Base-by-base conservation (phyloP, 805 yeast genomes). In the Pichia occidentalis region DNA sequence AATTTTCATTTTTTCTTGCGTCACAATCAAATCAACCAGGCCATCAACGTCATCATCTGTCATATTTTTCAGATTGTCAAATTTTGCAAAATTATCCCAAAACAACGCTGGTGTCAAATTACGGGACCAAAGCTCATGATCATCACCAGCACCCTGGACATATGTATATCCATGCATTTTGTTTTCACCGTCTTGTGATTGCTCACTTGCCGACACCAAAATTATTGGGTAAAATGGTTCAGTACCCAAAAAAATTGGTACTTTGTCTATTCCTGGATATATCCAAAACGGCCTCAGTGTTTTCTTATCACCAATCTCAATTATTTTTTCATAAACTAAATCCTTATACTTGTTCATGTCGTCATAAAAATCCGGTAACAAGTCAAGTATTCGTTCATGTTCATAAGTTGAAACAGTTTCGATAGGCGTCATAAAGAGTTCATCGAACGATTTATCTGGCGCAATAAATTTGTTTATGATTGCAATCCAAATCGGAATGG, bases 111-210 rank as follows among this genome's bases (percentile, higher is more conserved):
- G 76, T 1, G 66, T 69, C 22, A 85, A 56, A 0, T 67, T 61
- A 4, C 70, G 64, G 0, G 80, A 71, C 97, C 96, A 87, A 9
- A 80, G 63, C 51, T 87, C 97, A 54, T 87, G 95, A 51, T 88
- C 96, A 57, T 87, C 97, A 0, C 92, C 96, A 0, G 95, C 92
- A 1, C 97, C 97, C 57, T 86, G 96, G 1, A 86, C 83, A 52
- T 87, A 87, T 0, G 68, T 59, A 46, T 61, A 79, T 0, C 77
- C 80, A 7, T 56, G 42, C 33, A 68, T 49, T 33, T 61, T 60
- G 35, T 63, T 68, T 6, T 62, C 59, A 7, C 84, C 85, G 54
- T 78, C 85, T 46, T 75, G 80, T 14, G 70, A 73, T 52, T 65
- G 67, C 39, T 67, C 64, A 29, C 88, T 80, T 0, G 83, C 80